Evolutionary conservation across 163 green algal species (phyloP).

Genomic region (Chlorella variabilis): DNA sequence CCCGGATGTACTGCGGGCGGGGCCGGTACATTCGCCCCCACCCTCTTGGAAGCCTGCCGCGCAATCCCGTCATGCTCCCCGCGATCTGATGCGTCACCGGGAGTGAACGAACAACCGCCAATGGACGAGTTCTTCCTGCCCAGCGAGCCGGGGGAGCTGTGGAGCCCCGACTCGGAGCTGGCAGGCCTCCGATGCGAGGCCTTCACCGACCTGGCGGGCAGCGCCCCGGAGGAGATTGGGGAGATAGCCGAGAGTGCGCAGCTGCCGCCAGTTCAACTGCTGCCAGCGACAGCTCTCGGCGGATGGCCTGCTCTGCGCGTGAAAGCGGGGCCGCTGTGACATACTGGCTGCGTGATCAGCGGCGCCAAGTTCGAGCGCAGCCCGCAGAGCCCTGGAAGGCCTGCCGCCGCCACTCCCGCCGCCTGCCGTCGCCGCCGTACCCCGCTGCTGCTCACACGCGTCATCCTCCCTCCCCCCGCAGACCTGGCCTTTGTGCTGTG

Average conservation of each 20-base stretch:
- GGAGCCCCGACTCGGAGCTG: slow-evolving; percentile 22
- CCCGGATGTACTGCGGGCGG: too few relatives aligned
- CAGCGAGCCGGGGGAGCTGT: slow-evolving; percentile 38
- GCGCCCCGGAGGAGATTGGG: slow-evolving; percentile 12
- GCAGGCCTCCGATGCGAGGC: slow-evolving; percentile 28
- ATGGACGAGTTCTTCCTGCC: slow-evolving; percentile 56
- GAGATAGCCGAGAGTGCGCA: slow-evolving; percentile 51
- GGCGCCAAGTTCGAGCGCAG: too few relatives aligned
- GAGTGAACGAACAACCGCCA: too few relatives aligned
- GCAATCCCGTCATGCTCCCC: too few relatives aligned
- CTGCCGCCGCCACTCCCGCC: too few relatives aligned
- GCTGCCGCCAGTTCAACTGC: slow-evolving; percentile 20
- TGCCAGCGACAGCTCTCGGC: slow-evolving; percentile 3
- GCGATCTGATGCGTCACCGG: too few relatives aligned
- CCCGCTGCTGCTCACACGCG: not conserved
- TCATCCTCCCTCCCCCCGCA: slow-evolving; percentile 34
- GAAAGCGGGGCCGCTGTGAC: too few relatives aligned
- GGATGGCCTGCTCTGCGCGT: not conserved
- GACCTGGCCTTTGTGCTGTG: slow-evolving; percentile 65
- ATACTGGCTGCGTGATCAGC: too few relatives aligned
- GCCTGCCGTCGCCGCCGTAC: not conserved
- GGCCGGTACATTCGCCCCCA: too few relatives aligned
- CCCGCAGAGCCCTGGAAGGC: too few relatives aligned
- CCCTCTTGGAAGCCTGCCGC: too few relatives aligned
- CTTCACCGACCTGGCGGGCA: slow-evolving; percentile 28